phyloP scores from a whole-genome alignment of 306 rosid genomes.

The Sphenostylis stenocarpa region DNA sequence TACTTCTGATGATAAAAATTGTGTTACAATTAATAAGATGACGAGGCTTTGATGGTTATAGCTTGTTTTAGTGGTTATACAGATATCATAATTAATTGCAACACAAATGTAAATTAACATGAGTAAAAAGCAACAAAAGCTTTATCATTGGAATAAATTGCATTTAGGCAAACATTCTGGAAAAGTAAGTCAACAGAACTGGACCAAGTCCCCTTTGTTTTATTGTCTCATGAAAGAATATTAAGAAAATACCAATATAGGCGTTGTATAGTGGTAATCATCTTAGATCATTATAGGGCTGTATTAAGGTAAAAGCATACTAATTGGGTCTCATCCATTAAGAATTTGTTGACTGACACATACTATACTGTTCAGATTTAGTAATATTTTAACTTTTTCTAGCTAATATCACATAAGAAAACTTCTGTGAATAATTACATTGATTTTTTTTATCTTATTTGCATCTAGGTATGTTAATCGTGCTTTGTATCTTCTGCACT shows the following conservation, averaged over 20 bases:
- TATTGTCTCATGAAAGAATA: neutral
- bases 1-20: constrained; percentile 4
- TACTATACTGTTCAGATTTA: neutral
- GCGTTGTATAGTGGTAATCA: neutral
- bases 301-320: neutral
- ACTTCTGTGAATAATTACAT: neutral
- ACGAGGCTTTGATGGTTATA: neutral
- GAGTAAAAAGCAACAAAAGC: neutral
- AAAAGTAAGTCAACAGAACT: neutral
- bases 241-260: neutral
- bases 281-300: neutral
- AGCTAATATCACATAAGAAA: neutral
- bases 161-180: neutral
- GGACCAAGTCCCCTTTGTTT: neutral
- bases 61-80: constrained; percentile 2
- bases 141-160: neutral
- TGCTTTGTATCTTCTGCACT: constrained; percentile 90
- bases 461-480: constrained; percentile 86
- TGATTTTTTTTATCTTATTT: constrained; percentile 1
- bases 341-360: neutral
- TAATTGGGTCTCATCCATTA: neutral
- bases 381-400: neutral
- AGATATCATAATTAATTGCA: neutral
- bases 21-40: neutral
- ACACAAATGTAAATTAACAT: constrained; percentile 5